Evolutionary conservation across 257 asterid species (phyloP).

Genomic region (Solanum appendiculatum): DNA sequence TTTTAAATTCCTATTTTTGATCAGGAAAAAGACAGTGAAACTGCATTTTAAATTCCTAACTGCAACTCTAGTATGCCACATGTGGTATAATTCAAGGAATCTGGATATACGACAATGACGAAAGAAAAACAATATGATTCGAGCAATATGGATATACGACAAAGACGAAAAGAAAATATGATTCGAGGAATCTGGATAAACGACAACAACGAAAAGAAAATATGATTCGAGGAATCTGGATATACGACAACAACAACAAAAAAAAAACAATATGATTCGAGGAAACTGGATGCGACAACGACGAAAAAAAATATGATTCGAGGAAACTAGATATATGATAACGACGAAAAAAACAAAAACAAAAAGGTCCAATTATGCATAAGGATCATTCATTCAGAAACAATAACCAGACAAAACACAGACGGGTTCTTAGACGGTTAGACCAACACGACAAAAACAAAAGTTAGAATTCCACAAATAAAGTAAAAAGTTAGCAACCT

Average conservation of each 20-base stretch:
- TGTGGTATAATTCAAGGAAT: background rate
- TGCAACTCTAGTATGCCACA: background rate
- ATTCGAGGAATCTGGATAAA: background rate
- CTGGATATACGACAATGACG: background rate
- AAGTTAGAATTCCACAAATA: background rate
- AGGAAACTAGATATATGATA: background rate
- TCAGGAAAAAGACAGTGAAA: background rate
- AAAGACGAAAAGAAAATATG: background rate
- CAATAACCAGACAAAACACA: background rate
- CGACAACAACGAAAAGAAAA: background rate
- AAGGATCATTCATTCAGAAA: background rate
- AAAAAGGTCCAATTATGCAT: background rate
- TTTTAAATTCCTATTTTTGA: background rate
- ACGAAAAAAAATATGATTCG: background rate
- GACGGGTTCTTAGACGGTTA: background rate
- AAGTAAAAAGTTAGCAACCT: background rate
- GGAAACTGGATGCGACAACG: background rate
- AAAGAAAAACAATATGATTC: background rate
- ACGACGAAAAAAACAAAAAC: background rate
- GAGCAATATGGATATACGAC: background rate
- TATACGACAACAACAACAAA: background rate
- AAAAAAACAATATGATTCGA: background rate
- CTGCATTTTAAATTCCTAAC: background rate
- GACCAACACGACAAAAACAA: background rate
- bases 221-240: background rate